Evolutionary conservation across 2,329 filamentous ascomycete genomes (phyloP), one percentile per base, ranked within the genome.

Genomic region (Plenodomus tracheiphilus): DNA sequence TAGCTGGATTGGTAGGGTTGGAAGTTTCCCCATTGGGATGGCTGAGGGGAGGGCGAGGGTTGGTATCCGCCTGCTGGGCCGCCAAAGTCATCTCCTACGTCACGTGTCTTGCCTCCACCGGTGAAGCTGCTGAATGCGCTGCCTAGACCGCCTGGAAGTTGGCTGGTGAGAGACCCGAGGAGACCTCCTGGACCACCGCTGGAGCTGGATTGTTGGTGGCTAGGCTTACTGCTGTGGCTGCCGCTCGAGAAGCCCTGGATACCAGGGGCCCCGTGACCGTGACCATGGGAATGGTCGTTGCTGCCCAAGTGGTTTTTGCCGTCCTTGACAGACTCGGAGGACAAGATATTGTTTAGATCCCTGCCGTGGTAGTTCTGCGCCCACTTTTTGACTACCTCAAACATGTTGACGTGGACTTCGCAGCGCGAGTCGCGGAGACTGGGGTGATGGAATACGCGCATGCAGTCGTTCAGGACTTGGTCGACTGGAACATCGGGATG

Each of bases 331-430:
- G 89, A 91, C 45, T 95, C 85, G 0, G 91, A 91, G 40, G 84
- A 87, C 9, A 99, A 81, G n/a, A 94, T 66, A 44, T 83, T 77
- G 66, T 95, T 86, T 16, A 97, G 78, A 43, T 85, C 81, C 43
- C 83, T 77, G 4, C 82, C 81, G 37, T 85, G 84, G 53, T 87
- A 85, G 58, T 85, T 82, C 41, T 89, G 81, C 0, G 84, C 86
- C 93, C 93, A 99, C 50, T 82, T 80, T 62, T 88, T 83, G 2
- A 99, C 91, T 0, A 88, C 90, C 46, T 85, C 81, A 75, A 89
- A 97, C 94, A 99, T 99, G 43, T 86, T 85, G 38, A 84, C 82
- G 58, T 97, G 94, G 21, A 94, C 85, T 68, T 96, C 89, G 48
- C 89, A 77, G 47, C 80, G 78, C 46, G 88, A 85, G 60, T 94